Evolutionary conservation across 1,284 basidiomycete species (phyloP), one percentile per base, ranked within the genome.

Genomic region (Ganoderma sinense): DNA sequence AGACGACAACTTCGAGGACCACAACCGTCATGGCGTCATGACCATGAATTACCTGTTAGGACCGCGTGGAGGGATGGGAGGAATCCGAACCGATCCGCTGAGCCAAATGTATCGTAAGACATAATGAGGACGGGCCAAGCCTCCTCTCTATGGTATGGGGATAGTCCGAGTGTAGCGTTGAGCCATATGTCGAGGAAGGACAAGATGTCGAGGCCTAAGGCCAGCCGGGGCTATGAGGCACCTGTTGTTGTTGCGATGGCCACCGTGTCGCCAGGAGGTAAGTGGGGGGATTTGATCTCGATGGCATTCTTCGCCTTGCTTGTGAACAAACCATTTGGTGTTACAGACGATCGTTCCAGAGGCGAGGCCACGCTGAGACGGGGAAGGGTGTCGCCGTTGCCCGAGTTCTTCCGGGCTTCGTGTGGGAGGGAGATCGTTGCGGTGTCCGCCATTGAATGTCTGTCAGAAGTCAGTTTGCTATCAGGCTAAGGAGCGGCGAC

Each of bases 221-320:
- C 61, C 39, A 62, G 41, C 26, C 11, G 55, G 56, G 61, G 69
- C 81, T 86, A 91, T 87, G 85, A 86, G 41, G 84, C 86, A 62
- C 82, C 82, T 61, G 83, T 80, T 65, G 86, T 84, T 65, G 89
- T 85, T 68, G 86, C 84, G 65, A 92, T 83, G 65, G 87, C 83
- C 70, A 88, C 84, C 73, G 88, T 90, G 79, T 94, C 92, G 72
- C 86, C 86, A 71, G 89, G 87, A 16, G 90, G 85, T 66, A 91
- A 78, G 77, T 89, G 88, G 72, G 91, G 87, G 36, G 89, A 84
- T 80, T 88, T 91, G 82, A 91, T 82, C 63, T 86, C 83, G 55
- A 82, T 75, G n/a, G 80, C 78, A 64, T 87, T 85, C 76, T 87
- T 86, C 62, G 78, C 67, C 63, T 68, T 75, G 43, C 83, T 72